Evolutionary conservation across 192 early-diverging fungal species (phyloP), one percentile per base, ranked within the genome.

Genomic region (Dissophora ornata): DNA sequence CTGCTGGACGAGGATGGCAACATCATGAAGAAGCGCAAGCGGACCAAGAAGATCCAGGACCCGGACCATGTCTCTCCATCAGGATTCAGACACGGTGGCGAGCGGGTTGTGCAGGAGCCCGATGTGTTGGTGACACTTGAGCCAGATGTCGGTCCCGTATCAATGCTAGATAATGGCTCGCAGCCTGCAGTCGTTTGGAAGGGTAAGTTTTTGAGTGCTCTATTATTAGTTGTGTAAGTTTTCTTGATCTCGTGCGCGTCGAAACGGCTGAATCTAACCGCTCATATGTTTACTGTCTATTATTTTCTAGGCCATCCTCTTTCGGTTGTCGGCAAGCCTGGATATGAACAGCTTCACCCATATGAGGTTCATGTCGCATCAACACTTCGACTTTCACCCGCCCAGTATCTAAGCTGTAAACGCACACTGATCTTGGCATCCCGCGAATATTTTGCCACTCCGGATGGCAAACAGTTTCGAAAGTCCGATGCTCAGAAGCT

Each of bases 401-500:
- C 88, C 24, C 90, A 92, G 75, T 98, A 96, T 73, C 84, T 98
- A 10, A 80, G 86, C 19, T 93, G 94, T 63, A 96, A 96, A 77
- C 75, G 84, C 19, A 90, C 88, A 22, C 82, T 98, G 59, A 86
- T 98, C 21, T 61, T 82, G 18, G 91, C 89, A 3, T 84, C 88
- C 10, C 69, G 67, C 6, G 79, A 84, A 21, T 82, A 80, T 49
- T 60, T 49, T 30, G 67, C 71, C 5, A 64, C 54, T 4, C 81
- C 86, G 0, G 57, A 65, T 21, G 71, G 73, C 28, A 77, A 77
- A 41, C 58, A 55, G 46, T 96, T 96, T 73, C 90, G 91, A 58
- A 98, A 98, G 78, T 88, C 91, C 48, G 95, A 96, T 77, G 96
- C 96, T 7, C 94, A 98, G 84, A 89, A 90, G 50, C 83, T 95